phyloP scores from a whole-genome alignment of 2,329 filamentous ascomycete genomes.

The Thermochaetoides dissita region DNA sequence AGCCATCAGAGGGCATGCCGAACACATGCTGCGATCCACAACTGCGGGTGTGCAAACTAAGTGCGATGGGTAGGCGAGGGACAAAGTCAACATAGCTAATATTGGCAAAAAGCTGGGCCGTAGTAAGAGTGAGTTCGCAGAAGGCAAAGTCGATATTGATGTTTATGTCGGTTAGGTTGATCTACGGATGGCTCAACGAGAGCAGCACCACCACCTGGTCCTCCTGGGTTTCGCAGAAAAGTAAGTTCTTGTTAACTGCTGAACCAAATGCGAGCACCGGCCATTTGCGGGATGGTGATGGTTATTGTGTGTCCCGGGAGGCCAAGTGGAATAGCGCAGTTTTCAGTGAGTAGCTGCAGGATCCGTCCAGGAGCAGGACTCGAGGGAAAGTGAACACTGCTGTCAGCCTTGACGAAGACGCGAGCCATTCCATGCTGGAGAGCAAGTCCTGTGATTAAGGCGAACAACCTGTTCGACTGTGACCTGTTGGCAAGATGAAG shows the following conservation, averaged over 20 bases:
- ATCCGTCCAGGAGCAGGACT: conserved; percentile 29
- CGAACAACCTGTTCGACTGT: conserved; percentile 29
- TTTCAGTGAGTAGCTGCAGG: conserved; percentile 33
- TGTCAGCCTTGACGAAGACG: conserved; percentile 29
- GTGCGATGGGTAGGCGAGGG: conserved; percentile 32
- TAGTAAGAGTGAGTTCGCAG: conserved; percentile 48
- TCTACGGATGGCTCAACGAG: conserved; percentile 55
- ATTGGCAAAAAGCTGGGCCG: conserved; percentile 43
- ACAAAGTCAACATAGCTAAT: conserved; percentile 58
- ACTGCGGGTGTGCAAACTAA: conserved; percentile 30
- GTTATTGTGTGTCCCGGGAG: conserved; percentile 37
- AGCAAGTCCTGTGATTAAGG: conserved; percentile 51
- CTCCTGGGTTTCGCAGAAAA: conserved; percentile 51
- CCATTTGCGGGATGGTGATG: conserved; percentile 47
- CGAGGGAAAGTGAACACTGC: conserved; percentile 42
- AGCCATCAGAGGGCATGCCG: conserved; percentile 44
- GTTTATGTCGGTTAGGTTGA: conserved; percentile 46
- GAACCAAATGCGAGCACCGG: conserved; percentile 52
- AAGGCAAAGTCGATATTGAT: conserved; percentile 39
- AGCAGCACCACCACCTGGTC: conserved; percentile 27
- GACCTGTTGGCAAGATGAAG: conserved; percentile 31
- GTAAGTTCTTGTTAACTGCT: conserved; percentile 38
- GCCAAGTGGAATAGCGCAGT: conserved; percentile 48
- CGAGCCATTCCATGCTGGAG: conserved; percentile 29
- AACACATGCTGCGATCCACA: conserved; percentile 35